These are phyloP conservation scores for Tritrichomonas musculus DNA, from an alignment of 208 protist species.

Conservation along the genomic window DNA sequence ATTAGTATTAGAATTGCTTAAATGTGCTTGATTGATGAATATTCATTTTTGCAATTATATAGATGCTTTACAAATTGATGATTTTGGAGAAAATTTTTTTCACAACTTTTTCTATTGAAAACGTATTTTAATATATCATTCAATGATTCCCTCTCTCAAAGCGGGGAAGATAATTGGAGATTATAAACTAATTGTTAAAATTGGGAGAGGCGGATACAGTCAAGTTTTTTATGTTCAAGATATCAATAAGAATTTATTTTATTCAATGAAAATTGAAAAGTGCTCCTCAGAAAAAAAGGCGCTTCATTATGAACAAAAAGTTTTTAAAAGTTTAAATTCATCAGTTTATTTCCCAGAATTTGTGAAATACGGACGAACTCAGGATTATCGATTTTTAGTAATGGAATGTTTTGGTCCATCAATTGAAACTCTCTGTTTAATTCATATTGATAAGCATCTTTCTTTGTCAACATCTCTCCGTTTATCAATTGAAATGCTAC, in stretches of 20 bases:
- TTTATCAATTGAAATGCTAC: background rate
- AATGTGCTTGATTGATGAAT: too few relatives aligned
- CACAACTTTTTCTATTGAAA: background rate
- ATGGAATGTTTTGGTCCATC: background rate
- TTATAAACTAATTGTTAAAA: background rate
- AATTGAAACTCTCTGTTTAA: background rate
- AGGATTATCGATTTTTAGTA: background rate
- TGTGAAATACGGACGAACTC: background rate
- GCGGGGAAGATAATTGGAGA: background rate
- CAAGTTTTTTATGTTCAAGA: background rate
- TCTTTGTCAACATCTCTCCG: background rate
- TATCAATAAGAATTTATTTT: background rate
- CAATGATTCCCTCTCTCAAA: background rate
- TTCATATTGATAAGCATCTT: background rate
- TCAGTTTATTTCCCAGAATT: background rate
- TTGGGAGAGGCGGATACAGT: background rate
- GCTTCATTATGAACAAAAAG: background rate
- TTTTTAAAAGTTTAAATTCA: background rate
- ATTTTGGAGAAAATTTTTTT: background rate
- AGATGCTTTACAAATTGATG: background rate
- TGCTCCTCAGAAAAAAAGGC: background rate
- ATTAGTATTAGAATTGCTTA: too few relatives aligned
- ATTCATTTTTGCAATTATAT: too few relatives aligned
- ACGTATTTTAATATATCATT: background rate
- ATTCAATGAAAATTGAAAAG: conserved; percentile 18